phyloP scores from a whole-genome alignment of 2,329 filamentous ascomycete genomes.

The Calonectria pteridis region DNA sequence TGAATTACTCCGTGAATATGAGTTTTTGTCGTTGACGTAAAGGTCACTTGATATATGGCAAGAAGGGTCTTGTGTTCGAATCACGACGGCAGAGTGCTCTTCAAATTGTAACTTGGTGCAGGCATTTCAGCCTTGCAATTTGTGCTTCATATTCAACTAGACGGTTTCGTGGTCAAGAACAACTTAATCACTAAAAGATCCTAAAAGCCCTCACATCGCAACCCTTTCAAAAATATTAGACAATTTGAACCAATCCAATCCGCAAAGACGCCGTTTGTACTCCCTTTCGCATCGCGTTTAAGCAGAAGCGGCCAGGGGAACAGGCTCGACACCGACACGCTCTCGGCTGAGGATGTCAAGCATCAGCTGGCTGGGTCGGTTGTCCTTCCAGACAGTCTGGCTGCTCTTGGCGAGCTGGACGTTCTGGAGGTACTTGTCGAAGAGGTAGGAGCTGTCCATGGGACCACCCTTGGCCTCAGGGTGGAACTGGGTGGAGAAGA shows the following conservation, averaged over 20 bases:
- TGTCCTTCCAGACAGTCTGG: conserved; percentile 84
- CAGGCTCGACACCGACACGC: conserved; percentile 87
- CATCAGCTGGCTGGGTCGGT: conserved; percentile 86
- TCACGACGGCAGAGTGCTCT: background rate
- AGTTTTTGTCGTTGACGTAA: background rate
- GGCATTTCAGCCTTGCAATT: background rate
- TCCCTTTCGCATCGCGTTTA: conserved; percentile 42
- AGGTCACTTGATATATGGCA: background rate
- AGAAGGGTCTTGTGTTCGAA: background rate
- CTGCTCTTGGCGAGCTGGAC: conserved; percentile 90
- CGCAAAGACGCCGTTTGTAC: conserved; percentile 31
- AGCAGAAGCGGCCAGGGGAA: conserved; percentile 65
- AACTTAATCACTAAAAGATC: background rate
- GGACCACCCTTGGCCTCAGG: conserved; percentile 98
- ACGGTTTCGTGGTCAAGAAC: background rate
- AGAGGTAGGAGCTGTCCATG: conserved; percentile 94
- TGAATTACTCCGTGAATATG: background rate
- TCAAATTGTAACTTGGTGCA: background rate
- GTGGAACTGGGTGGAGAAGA: conserved; percentile 99
- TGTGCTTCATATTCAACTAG: conserved; percentile 6
- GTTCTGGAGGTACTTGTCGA: conserved; percentile 94
- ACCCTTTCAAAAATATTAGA: conserved; percentile 14
- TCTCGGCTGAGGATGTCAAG: conserved; percentile 94
- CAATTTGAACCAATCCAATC: conserved; percentile 29
- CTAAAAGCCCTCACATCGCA: conserved; percentile 17